Conservation (phyloP, 2,329 filamentous ascomycete genomes). For the Colletotrichum tropicicola region DNA sequence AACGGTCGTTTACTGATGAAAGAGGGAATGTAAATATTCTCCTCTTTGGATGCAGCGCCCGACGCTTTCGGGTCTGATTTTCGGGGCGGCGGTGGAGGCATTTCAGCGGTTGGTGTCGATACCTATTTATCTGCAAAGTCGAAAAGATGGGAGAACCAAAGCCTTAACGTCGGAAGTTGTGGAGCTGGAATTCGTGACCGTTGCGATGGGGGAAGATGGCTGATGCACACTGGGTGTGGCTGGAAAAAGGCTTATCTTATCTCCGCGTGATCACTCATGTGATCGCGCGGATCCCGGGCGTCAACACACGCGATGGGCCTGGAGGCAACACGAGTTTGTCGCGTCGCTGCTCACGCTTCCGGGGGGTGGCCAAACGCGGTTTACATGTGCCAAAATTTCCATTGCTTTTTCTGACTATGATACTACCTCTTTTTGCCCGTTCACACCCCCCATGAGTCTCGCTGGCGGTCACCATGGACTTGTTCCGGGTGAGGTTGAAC, state of each 20-base stretch:
- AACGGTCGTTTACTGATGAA: slow-evolving; percentile 99
- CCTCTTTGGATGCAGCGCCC: slow-evolving; percentile 73
- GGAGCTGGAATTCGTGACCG: background rate
- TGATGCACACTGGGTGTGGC: background rate
- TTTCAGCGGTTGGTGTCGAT: background rate
- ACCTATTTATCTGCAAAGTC: too few relatives aligned
- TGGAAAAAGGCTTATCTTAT: slow-evolving; percentile 23
- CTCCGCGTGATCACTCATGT: slow-evolving; percentile 42
- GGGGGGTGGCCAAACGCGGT: slow-evolving; percentile 3
- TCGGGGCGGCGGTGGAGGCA: slow-evolving; percentile 40
- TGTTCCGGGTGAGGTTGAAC: slow-evolving; percentile 91
- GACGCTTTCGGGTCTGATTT: slow-evolving; percentile 42
- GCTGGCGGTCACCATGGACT: slow-evolving; percentile 58
- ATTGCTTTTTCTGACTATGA: background rate
- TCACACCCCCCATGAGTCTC: slow-evolving; percentile 17
- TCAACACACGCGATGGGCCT: background rate
- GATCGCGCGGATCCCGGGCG: slow-evolving; percentile 28
- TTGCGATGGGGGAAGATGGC: background rate
- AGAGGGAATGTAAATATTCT: slow-evolving; percentile 97
- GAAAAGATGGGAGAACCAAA: too few relatives aligned
- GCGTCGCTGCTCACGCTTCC: background rate
- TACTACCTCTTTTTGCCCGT: background rate
- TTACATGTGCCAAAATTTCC: background rate
- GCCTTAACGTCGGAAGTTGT: background rate
- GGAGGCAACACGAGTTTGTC: slow-evolving; percentile 16